These are phyloP conservation scores for Microsporum audouinii DNA, from an alignment of 2,329 filamentous ascomycete species.

Conservation along the genomic window DNA sequence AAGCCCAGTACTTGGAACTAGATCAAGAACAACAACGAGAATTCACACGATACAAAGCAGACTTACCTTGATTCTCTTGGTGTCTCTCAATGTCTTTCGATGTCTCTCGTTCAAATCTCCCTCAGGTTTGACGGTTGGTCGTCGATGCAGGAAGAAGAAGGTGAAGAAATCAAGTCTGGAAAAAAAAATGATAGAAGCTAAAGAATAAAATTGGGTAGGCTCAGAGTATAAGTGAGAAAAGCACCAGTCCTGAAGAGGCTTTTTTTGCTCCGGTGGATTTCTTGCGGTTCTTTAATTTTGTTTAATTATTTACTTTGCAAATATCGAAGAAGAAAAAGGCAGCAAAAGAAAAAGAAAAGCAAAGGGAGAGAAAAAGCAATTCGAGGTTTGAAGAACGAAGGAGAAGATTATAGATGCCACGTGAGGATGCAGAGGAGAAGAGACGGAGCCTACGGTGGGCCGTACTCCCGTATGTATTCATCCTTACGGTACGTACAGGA, in stretches of 20 bases:
- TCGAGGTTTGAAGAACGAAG: not conserved
- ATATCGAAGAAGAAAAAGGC: not conserved
- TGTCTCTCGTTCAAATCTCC: not conserved
- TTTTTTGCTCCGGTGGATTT: conserved; percentile 1
- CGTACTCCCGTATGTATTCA: not conserved
- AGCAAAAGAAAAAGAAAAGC: not conserved
- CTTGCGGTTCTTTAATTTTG: conserved; percentile 4
- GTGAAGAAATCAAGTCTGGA: not conserved
- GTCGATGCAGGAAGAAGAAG: not conserved
- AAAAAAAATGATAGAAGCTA: not conserved
- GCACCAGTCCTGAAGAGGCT: not conserved
- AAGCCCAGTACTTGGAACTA: not conserved
- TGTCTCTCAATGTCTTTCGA: not conserved
- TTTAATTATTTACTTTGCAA: conserved; percentile 3
- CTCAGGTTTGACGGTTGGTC: not conserved
- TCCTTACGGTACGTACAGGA: too few species aligned
- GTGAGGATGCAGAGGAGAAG: not conserved
- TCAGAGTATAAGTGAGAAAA: conserved; percentile 1
- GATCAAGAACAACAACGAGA: not conserved
- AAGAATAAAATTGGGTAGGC: not conserved
- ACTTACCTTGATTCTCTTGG: not conserved
- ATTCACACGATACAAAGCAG: not conserved
- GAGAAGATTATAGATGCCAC: not conserved
- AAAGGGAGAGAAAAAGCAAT: not conserved
- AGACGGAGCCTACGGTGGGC: not conserved